These are phyloP conservation scores for Nicotiana paniculata DNA, from an alignment of 257 asterid genomes.

Conservation along the genomic window DNA sequence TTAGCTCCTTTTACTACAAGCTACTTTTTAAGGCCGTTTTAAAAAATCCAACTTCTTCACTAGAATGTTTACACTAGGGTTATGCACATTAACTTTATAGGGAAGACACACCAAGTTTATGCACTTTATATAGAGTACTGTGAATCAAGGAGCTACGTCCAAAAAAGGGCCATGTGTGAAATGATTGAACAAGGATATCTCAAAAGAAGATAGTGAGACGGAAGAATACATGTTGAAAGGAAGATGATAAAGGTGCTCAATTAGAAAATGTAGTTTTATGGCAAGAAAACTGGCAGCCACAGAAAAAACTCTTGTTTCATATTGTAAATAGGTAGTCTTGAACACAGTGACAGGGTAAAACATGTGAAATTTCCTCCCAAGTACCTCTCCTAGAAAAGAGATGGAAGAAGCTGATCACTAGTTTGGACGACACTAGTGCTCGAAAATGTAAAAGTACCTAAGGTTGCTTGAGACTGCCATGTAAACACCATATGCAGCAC, in stretches of 20 bases:
- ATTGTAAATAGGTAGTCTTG: background rate
- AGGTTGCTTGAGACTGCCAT: constrained; percentile 95
- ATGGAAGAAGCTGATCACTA: background rate
- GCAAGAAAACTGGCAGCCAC: background rate
- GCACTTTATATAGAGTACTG: background rate
- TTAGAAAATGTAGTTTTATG: background rate
- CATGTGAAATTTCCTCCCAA: background rate
- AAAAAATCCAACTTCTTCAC: background rate
- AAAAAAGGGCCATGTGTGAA: background rate
- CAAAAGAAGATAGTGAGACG: background rate
- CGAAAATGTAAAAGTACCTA: constrained; percentile 37
- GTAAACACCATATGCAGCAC: constrained; percentile 83
- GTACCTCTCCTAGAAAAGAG: background rate
- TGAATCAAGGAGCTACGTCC: background rate
- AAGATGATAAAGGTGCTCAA: background rate
- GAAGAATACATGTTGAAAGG: background rate
- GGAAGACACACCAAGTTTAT: background rate
- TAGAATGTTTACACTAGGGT: background rate
- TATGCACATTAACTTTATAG: background rate
- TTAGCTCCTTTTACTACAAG: background rate
- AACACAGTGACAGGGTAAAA: background rate
- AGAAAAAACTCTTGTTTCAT: background rate
- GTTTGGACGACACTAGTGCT: background rate
- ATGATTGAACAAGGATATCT: background rate
- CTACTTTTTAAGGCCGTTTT: background rate